phyloP scores from a whole-genome alignment of 768 basidiomycete genomes.

The Mrakia hoshinonis region DNA sequence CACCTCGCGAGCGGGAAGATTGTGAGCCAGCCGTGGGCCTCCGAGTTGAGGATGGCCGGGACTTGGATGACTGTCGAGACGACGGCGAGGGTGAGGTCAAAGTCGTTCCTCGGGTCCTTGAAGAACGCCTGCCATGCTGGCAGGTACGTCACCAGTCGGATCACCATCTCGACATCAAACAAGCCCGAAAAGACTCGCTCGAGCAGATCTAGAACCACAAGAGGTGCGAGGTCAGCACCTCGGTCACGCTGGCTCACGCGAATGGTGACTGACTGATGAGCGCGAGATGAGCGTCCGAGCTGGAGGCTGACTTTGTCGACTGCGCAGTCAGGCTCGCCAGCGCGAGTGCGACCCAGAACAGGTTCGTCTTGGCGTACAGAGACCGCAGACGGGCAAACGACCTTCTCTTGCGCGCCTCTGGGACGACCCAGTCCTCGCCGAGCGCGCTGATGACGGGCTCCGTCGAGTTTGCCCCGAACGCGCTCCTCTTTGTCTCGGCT shows the following conservation, averaged over 20 bases:
- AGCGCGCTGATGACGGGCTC: slow-evolving; percentile 12
- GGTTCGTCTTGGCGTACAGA: slow-evolving; percentile 34
- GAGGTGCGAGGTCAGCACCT: not conserved
- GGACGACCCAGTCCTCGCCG: slow-evolving; percentile 28
- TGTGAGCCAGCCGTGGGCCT: slow-evolving; percentile 78
- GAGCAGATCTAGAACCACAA: slow-evolving; percentile 47
- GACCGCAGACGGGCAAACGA: slow-evolving; percentile 18
- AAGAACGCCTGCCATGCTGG: slow-evolving; percentile 81
- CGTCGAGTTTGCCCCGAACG: slow-evolving; percentile 60
- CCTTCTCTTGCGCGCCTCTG: not conserved
- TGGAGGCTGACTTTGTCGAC: slow-evolving; percentile 32
- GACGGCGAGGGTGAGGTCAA: slow-evolving; percentile 69
- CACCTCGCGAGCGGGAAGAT: slow-evolving; percentile 49
- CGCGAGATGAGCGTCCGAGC: slow-evolving; percentile 28
- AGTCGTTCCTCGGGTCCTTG: slow-evolving; percentile 51
- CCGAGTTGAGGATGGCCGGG: slow-evolving; percentile 58
- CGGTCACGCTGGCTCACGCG: not conserved
- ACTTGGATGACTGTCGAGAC: slow-evolving; percentile 73
- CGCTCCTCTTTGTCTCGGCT: slow-evolving; percentile 75
- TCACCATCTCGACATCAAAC: slow-evolving; percentile 79
- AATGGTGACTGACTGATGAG: slow-evolving; percentile 30
- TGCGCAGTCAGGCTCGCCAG: slow-evolving; percentile 35
- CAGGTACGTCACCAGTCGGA: slow-evolving; percentile 60
- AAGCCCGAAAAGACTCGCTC: slow-evolving; percentile 70
- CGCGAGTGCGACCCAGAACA: slow-evolving; percentile 36